Conservation (phyloP, 495 filamentous ascomycete genomes). For the Gamarada debralockiae region DNA sequence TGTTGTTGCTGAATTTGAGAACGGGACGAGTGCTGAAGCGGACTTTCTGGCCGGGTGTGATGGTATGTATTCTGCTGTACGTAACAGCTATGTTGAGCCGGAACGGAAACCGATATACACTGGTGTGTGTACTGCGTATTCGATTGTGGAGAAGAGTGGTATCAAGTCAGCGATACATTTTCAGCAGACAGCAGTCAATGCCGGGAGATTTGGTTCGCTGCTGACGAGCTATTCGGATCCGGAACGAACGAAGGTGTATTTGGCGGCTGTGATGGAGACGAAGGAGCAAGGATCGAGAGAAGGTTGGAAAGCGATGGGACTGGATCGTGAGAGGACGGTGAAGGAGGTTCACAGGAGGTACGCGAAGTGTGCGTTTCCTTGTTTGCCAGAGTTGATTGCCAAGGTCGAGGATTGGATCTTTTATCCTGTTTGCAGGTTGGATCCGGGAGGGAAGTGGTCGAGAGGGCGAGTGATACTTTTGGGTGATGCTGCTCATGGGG, state of each 20-base stretch:
- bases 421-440: conserved; percentile 57
- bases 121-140: conserved; percentile 52
- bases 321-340: conserved; percentile 36
- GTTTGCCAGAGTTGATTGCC: conserved; percentile 46
- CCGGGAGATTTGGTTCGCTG: conserved; percentile 50
- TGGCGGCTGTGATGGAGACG: conserved; percentile 47
- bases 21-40: conserved; percentile 40
- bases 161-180: conserved; percentile 28
- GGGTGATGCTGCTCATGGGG: conserved; percentile 59
- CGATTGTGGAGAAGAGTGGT: conserved; percentile 32
- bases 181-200: conserved; percentile 23
- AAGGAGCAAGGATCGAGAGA: conserved; percentile 42
- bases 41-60: conserved; percentile 60
- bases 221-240: conserved; percentile 51
- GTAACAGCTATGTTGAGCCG: conserved; percentile 49
- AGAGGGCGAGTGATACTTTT: conserved; percentile 46
- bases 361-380: conserved; percentile 36
- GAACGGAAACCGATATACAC: conserved; percentile 48
- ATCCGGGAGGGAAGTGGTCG: conserved; percentile 45
- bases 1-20: conserved; percentile 38
- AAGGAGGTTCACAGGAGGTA: conserved; percentile 44
- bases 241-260: conserved; percentile 43
- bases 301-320: conserved; percentile 42
- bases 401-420: conserved; percentile 50
- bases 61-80: conserved; percentile 57